Percentiles rank a stretch among this genome's conserved stretches.
phyloP scores from a whole-genome alignment of 345 rosid species.

The Corchorus olitorius region DNA sequence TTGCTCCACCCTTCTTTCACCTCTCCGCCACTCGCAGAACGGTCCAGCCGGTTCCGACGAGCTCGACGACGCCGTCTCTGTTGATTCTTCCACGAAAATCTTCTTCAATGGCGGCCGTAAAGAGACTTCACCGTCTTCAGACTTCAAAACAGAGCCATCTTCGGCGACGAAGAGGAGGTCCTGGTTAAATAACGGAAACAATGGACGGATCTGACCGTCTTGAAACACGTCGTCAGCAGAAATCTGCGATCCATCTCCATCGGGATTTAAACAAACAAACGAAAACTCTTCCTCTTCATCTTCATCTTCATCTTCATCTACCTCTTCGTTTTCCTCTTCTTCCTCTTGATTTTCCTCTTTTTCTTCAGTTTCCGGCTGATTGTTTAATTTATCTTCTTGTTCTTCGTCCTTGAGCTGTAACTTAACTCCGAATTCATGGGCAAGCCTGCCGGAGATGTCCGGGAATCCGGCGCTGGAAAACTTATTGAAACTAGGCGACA shows the following conservation, averaged over 20 bases:
- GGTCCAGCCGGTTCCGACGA: constrained; percentile 37
- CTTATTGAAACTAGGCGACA: constrained; percentile 10
- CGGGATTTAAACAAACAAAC: constrained; percentile 36
- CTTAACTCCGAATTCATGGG: constrained; percentile 12
- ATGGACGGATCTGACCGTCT: constrained; percentile 52
- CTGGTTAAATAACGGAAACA: constrained; percentile 46
- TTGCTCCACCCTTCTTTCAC: constrained; percentile 28
- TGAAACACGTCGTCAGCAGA: constrained; percentile 47
- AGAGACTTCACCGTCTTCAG: constrained; percentile 4
- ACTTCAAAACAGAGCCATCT: background rate
- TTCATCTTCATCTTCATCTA: constrained; percentile 17
- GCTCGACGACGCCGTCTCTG: constrained; percentile 12
- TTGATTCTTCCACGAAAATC: constrained; percentile 30
- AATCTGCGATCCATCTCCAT: constrained; percentile 35
- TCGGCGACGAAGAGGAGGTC: constrained; percentile 29
- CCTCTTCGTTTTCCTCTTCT: background rate
- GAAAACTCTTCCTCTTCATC: constrained; percentile 47
- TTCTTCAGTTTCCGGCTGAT: constrained; percentile 1
- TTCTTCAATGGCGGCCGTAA: constrained; percentile 31
- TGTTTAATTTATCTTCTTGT: background rate
- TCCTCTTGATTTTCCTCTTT: background rate
- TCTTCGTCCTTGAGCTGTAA: background rate
- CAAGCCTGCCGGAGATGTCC: background rate
- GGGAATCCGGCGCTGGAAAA: background rate
- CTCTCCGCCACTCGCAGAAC: constrained; percentile 44